A percentile compares a stretch with the other conserved stretches of the same genome.
phyloP scores from a whole-genome alignment of 257 asterid species.

The Solanum medicagineum region DNA sequence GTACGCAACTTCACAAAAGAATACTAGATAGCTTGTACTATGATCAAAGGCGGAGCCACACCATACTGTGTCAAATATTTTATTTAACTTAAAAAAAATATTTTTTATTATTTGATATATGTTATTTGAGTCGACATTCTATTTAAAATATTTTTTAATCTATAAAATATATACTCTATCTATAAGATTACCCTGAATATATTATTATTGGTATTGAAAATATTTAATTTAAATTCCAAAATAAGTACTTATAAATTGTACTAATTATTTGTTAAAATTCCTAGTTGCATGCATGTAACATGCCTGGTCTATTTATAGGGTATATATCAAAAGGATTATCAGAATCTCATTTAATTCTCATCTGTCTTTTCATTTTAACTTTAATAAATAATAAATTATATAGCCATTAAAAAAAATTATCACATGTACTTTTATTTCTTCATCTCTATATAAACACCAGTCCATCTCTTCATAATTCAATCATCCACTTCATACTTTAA shows the following conservation, averaged over 20 bases:
- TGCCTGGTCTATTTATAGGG: neutral
- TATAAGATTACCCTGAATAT: no score
- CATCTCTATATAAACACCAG: conserved; percentile 11
- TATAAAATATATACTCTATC: no score
- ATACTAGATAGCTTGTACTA: no score
- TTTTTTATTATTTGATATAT: no score
- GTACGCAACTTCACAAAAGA: no score
- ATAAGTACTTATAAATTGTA: neutral
- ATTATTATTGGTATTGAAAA: neutral
- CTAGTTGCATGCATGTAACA: neutral
- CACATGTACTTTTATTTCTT: neutral
- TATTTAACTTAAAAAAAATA: no score
- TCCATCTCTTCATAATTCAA: conserved; percentile 6
- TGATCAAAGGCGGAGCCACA: no score
- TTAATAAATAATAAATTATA: neutral
- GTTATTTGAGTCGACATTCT: no score
- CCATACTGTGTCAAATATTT: no score
- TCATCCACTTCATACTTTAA: neutral
- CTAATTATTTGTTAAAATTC: neutral
- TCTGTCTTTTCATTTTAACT: neutral
- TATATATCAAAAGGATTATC: neutral
- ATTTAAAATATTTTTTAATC: no score
- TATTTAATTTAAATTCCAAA: neutral
- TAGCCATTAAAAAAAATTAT: neutral
- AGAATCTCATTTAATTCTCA: neutral